Evolutionary conservation across 192 early-diverging fungal genomes (phyloP).

Genomic region (Backusella parvicylindrica): DNA sequence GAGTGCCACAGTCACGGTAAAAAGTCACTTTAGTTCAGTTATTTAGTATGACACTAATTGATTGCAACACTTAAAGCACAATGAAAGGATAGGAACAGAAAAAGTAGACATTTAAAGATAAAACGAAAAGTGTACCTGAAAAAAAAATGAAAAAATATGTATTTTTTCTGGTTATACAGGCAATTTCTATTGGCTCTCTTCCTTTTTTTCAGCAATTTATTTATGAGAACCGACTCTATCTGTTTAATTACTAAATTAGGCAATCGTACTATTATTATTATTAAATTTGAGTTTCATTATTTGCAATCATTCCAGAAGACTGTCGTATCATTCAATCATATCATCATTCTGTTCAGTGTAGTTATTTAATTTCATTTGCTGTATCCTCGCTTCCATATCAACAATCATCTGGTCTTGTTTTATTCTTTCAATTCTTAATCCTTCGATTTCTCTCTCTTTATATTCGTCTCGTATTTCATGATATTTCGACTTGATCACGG

Average conservation of each 20-base stretch:
- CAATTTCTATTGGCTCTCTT: neutral
- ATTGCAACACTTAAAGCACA: neutral
- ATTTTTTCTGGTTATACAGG: neutral
- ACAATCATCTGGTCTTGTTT: neutral
- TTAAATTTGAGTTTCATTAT: neutral
- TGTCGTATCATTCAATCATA: neutral
- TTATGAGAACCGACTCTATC: neutral
- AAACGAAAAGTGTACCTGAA: neutral
- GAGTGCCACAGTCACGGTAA: neutral
- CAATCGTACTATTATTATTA: neutral
- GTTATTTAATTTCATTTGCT: neutral
- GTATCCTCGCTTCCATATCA: neutral
- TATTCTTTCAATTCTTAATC: neutral
- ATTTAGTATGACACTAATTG: neutral
- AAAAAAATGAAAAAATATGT: neutral
- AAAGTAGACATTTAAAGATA: neutral
- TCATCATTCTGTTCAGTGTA: neutral
- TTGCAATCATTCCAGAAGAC: neutral
- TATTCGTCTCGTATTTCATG: neutral
- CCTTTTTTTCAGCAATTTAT: neutral
- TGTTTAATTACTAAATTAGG: neutral
- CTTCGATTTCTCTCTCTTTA: neutral
- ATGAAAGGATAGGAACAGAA: neutral
- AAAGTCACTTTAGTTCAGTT: neutral
- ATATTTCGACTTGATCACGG: neutral